Conservation (phyloP, 2,329 filamentous ascomycete genomes). For the Aspergillus unguis region DNA sequence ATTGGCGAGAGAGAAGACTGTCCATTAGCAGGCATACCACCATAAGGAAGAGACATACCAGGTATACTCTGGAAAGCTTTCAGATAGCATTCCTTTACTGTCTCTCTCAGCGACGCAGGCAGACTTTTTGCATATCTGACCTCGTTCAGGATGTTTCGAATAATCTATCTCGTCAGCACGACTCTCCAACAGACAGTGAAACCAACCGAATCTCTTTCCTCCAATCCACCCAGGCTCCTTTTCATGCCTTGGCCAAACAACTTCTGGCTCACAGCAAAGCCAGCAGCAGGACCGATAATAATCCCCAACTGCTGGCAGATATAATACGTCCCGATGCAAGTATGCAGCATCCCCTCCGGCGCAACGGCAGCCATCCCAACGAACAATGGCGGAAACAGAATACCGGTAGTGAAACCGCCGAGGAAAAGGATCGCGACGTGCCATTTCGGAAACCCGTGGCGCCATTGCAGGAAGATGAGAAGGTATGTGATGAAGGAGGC, state of each 20-base stretch:
- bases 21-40: too few species aligned
- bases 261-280: slow-evolving; percentile 12
- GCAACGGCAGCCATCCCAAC: slow-evolving; percentile 15
- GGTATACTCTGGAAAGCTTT: slow-evolving; percentile 10
- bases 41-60: background rate
- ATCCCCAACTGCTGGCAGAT: slow-evolving; percentile 23
- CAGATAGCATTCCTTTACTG: slow-evolving; percentile 16
- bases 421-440: slow-evolving; percentile 6
- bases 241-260: slow-evolving; percentile 12
- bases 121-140: slow-evolving; percentile 11
- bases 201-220: background rate
- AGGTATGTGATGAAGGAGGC: slow-evolving; percentile 4
- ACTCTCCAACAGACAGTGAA: background rate
- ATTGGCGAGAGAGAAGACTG: too few species aligned
- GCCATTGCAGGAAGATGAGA: slow-evolving; percentile 19
- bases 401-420: slow-evolving; percentile 14
- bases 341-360: slow-evolving; percentile 9
- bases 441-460: slow-evolving; percentile 14
- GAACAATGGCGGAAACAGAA: slow-evolving; percentile 21
- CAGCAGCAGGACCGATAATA: slow-evolving; percentile 18
- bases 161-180: slow-evolving; percentile 5
- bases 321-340: slow-evolving; percentile 18
- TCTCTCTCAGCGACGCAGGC: slow-evolving; percentile 1
- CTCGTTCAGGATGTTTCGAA: slow-evolving; percentile 14
- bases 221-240: background rate